Evolutionary conservation across 805 yeast genomes (phyloP).

Genomic region (Monosporozyma unispora): DNA sequence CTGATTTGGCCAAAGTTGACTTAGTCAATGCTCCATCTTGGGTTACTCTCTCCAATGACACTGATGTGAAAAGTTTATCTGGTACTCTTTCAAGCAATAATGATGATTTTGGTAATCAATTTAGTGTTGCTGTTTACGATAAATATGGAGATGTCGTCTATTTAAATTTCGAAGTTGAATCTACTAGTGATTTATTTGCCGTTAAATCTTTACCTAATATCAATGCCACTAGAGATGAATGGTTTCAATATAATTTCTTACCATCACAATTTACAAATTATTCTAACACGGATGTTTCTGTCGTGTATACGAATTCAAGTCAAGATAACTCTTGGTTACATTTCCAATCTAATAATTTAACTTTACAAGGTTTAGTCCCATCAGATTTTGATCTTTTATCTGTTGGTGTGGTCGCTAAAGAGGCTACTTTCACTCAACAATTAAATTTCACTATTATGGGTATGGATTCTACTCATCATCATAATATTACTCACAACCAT

Average conservation of each 20-base stretch:
- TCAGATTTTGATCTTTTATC: constrained; percentile 33
- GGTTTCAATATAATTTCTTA: constrained; percentile 47
- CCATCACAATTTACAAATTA: constrained; percentile 49
- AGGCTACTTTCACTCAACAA: constrained; percentile 31
- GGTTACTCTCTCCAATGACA: constrained; percentile 44
- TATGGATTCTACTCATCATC: constrained; percentile 18
- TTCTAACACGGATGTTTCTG: constrained; percentile 40
- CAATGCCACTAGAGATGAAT: constrained; percentile 60
- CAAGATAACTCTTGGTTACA: constrained; percentile 52
- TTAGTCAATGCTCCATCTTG: constrained; percentile 51
- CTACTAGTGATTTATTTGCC: constrained; percentile 48
- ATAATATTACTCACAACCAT: neutral
- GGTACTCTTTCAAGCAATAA: constrained; percentile 12
- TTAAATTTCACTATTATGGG: constrained; percentile 47
- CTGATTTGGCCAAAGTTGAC: constrained; percentile 47
- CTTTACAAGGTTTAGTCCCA: constrained; percentile 64
- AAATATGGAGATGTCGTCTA: constrained; percentile 50
- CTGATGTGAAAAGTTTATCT: constrained; percentile 14
- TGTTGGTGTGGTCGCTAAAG: constrained; percentile 36
- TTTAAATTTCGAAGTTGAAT: constrained; percentile 48
- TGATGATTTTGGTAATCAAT: constrained; percentile 14
- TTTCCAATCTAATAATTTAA: constrained; percentile 49
- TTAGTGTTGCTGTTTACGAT: constrained; percentile 53
- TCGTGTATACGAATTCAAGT: constrained; percentile 31
- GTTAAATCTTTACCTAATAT: constrained; percentile 43